Conservation (phyloP, 441 rosid species). For the Populus trichocarpa region DNA sequence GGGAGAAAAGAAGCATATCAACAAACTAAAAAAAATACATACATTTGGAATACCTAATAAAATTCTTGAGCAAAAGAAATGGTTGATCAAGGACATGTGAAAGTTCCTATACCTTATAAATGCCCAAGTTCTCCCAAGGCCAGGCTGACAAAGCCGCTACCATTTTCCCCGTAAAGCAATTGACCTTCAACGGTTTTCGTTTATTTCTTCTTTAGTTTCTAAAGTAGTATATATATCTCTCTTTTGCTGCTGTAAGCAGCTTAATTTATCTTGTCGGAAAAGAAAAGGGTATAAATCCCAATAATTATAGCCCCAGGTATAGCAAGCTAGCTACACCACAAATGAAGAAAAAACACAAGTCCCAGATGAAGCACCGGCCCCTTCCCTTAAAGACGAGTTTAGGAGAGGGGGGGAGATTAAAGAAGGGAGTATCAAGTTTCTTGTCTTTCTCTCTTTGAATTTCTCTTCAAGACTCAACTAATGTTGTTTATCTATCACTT, state of each 20-base stretch:
- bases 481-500: neutral
- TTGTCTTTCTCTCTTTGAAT: neutral
- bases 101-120: slow-evolving; percentile 54
- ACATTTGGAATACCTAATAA: neutral
- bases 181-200: neutral
- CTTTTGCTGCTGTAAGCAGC: neutral
- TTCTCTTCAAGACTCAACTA: neutral
- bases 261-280: neutral
- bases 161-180: slow-evolving; percentile 12
- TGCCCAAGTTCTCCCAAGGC: slow-evolving; percentile 92
- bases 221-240: neutral
- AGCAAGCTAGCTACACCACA: neutral
- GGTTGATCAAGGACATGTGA: neutral
- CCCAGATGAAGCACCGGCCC: neutral
- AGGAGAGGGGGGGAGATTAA: neutral
- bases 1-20: neutral
- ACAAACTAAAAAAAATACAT: neutral
- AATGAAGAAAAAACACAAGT: neutral
- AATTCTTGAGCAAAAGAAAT: too few species aligned
- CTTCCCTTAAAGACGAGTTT: neutral
- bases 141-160: slow-evolving; percentile 61
- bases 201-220: neutral
- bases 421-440: neutral
- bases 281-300: neutral
- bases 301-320: neutral